Evolutionary conservation across 306 rosid species (phyloP).

Genomic region (Prunus padus): DNA sequence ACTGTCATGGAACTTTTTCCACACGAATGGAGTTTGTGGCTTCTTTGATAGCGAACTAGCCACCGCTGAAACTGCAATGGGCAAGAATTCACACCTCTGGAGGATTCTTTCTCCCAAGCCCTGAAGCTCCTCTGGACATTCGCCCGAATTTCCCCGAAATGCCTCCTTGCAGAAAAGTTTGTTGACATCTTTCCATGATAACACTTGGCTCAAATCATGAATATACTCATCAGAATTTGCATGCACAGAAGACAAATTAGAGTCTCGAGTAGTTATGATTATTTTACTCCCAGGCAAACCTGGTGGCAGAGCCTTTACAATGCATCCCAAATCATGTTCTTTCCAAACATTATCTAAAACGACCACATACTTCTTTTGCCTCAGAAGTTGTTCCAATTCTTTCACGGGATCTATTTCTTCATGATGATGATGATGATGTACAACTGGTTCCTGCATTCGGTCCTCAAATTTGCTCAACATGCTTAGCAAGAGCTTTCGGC

Average conservation of each 20-base stretch:
- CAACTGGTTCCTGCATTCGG: background rate
- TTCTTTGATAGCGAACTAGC: background rate
- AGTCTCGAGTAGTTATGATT: background rate
- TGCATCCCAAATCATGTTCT: background rate
- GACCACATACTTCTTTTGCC: background rate
- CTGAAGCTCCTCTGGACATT: background rate
- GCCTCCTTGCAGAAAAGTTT: conserved; percentile 7
- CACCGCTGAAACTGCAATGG: background rate
- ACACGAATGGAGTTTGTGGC: background rate
- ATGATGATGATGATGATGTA: background rate
- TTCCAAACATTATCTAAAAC: conserved; percentile 16
- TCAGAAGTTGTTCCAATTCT: background rate
- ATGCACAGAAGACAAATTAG: background rate
- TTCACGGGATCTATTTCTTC: background rate
- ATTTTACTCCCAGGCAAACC: conserved; percentile 17
- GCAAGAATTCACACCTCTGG: background rate
- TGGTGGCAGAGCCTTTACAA: background rate
- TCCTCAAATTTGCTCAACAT: background rate
- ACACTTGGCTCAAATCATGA: conserved; percentile 3
- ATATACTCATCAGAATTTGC: background rate
- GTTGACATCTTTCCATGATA: background rate
- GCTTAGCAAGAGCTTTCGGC: background rate
- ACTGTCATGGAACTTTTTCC: background rate
- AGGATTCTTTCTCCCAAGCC: background rate
- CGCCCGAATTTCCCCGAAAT: background rate